These are phyloP conservation scores for Penicillium sp. DNA, from an alignment of 2,329 filamentous ascomycete genomes.

Conservation along the genomic window DNA sequence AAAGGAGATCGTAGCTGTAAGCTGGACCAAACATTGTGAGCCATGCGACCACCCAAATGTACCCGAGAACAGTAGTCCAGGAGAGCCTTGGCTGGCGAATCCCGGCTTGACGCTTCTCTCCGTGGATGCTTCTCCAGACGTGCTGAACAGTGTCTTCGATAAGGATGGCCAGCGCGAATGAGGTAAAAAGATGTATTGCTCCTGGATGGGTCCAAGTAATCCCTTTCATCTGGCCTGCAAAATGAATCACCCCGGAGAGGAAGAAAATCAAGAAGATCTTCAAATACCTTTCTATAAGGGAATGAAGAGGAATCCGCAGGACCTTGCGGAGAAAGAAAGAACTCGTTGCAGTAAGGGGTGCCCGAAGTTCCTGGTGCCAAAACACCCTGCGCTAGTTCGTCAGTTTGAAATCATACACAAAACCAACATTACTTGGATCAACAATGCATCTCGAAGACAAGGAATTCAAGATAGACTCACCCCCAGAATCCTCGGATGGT, in stretches of 20 bases:
- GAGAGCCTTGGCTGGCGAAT: too few relatives aligned
- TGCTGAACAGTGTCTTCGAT: constrained; percentile 25
- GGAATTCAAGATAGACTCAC: constrained; percentile 12
- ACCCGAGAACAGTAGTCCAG: too few relatives aligned
- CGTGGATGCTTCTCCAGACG: too few relatives aligned
- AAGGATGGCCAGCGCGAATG: constrained; percentile 25
- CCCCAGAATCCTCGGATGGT: constrained; percentile 30
- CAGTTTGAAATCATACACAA: too few relatives aligned
- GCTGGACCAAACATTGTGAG: too few relatives aligned
- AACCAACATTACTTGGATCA: too few relatives aligned
- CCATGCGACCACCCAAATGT: too few relatives aligned
- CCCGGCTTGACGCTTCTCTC: too few relatives aligned
- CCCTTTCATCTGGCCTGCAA: not conserved
- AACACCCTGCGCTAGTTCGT: constrained; percentile 20
- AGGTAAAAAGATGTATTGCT: constrained; percentile 24
- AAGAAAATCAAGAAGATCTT: constrained; percentile 30
- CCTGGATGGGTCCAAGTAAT: constrained; percentile 9
- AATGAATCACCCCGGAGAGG: constrained; percentile 27
- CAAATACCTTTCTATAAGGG: constrained; percentile 25
- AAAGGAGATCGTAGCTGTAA: too few relatives aligned
- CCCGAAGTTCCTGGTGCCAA: constrained; percentile 30
- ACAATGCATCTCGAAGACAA: too few relatives aligned
- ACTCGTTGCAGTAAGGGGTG: constrained; percentile 21
- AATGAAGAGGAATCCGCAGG: constrained; percentile 17
- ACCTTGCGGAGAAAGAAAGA: constrained; percentile 18